Evolutionary conservation across 2,329 filamentous ascomycete species (phyloP), one percentile per base, ranked within the genome.

Genomic region (Aspergillus novoparasiticus): DNA sequence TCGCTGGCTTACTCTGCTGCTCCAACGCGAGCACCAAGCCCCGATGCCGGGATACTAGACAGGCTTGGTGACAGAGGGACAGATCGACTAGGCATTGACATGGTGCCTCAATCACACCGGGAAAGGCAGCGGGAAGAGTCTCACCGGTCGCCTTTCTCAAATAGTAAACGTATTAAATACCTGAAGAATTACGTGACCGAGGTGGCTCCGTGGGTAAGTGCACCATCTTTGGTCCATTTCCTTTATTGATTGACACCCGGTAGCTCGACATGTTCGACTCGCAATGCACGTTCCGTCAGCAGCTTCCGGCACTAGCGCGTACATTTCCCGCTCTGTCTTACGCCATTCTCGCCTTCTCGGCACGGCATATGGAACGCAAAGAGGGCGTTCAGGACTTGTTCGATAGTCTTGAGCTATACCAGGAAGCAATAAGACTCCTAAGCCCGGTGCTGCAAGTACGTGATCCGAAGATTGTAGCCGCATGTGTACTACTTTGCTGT

Each of bases 401-500:
- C 36, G 82, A 84, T 63, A 86, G 84, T 65, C 73, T 86, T 14
- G 82, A 83, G 50, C 71, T 86, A 0, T 87, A 86, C 62, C 84
- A 85, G 58, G 81, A 85, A 68, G 80, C 81, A 9, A 85, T 86
- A 58, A 75, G 81, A 3, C 72, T 82, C 1, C 73, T 87, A 0
- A 76, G 82, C 3, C 83, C 83, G 0, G 70, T 83, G 12, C 74
- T 86, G 0, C 79, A 83, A 12, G 79, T 81, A 3, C 80, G 80
- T 1, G 80, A 80, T 57, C 82, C 82, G 0, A 79, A 82, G 9
- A 82, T 85, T 9, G 81, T 87, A 16, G 83, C 83, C 0, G 81
- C 83, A 0, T 85, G 82, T 58, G 83, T 86, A 2, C 77, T 86
- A 4, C 76, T 86, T 0, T 86, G 84, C 60, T 84, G 84, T 10